Base-by-base conservation (phyloP, 768 basidiomycete genomes). In the Baorangia bicolor region DNA sequence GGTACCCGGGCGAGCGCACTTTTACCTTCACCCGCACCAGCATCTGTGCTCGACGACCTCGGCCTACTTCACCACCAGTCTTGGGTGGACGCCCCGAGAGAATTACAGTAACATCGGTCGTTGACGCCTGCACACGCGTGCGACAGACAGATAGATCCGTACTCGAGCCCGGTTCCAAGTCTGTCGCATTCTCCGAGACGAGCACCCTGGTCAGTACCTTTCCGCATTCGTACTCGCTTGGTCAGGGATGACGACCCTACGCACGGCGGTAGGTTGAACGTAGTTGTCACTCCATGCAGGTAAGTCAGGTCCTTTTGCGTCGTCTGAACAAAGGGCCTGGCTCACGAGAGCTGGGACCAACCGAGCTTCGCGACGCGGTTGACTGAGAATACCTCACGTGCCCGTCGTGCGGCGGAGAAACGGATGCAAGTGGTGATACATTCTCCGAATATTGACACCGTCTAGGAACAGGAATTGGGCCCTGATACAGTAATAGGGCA, bases 401-500 rank as follows among this genome's bases (percentile, higher is more conserved):
- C 13, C 13, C 48, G 31, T 48, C 20, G 50, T 18, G 42, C 1
- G 21, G 12, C 2, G 40, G 48, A 16, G 45, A 37, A 23, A 27
- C 25, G 3, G 39, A 53, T 30, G 58, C 37, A 41, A 58, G 61
- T 51, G 12, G 4, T 30, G 20, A 11, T 20, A 33, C 31, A 5
- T 20, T 35, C 11, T 16, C 4, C 30, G 1, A 12, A 37, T 20
- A 27, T 11, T 57, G 23, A 53, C 20, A 11, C 16, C 12, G 1
- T 40, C 11, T 42, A 50, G 53, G 52, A 52, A 33, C 43, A 70
- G 38, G 71, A 71, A 65, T 65, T 78, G 9, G 71, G 70, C n/a
- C 62, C 63, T 5, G 74, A 79, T n/a, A n/a, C n/a, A n/a, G n/a
- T 48, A 70, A 79, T 51, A 68, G 67, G 49, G 75, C 78, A 12